phyloP scores from a whole-genome alignment of 345 rosid species.

The Carallia brachiata region DNA sequence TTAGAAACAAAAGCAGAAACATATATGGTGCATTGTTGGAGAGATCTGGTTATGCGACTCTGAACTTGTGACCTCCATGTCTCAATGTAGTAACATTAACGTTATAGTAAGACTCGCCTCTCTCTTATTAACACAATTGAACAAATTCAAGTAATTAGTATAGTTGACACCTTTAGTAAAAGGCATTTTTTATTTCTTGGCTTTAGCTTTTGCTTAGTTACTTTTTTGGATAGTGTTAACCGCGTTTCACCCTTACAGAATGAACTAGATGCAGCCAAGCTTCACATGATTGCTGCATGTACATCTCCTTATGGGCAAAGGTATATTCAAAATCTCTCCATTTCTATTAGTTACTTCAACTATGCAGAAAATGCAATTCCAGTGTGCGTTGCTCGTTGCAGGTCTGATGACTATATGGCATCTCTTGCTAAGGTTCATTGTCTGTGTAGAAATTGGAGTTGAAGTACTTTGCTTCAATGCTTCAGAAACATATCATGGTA shows the following conservation, averaged over 20 bases:
- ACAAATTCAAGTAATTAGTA: neutral
- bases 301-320: constrained; percentile 73
- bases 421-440: constrained; percentile 83
- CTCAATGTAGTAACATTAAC: too few species aligned
- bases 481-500: too few species aligned
- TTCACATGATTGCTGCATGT: constrained; percentile 55
- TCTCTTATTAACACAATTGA: too few species aligned
- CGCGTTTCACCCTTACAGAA: constrained; percentile 42
- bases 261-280: constrained; percentile 59
- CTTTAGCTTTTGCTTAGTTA: neutral
- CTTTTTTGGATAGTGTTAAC: neutral
- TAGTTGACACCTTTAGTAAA: neutral
- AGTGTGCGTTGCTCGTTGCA: constrained; percentile 29
- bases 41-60: too few species aligned
- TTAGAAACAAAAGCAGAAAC: neutral
- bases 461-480: constrained; percentile 4
- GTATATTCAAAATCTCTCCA: constrained; percentile 28
- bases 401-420: constrained; percentile 91
- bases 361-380: neutral
- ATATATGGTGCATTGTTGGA: neutral
- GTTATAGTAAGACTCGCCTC: too few species aligned
- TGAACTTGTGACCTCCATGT: too few species aligned
- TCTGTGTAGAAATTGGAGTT: constrained; percentile 66
- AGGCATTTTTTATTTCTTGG: neutral
- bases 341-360: neutral